Evolutionary conservation across 768 basidiomycete species (phyloP), one percentile per base, ranked within the genome.

Genomic region (Dictyophora rubrovolvata): DNA sequence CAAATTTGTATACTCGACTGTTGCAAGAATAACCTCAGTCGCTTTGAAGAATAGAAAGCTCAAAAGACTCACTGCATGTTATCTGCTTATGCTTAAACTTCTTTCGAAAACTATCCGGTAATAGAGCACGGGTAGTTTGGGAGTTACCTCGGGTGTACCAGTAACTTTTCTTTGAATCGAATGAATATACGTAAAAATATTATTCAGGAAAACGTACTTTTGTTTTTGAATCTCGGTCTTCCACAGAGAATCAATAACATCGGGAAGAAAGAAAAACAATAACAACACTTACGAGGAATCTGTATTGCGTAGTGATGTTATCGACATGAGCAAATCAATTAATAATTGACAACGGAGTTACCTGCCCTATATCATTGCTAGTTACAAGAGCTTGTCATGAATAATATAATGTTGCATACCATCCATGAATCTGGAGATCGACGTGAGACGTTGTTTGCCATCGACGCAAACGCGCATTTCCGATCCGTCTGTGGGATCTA

Each of bases 1-100:
- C 1, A 92, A 71, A 28, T 73, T 68, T 36, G 73, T 69, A 63
- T 91, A 92, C 69, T 89, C 86, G 52, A 89, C 89, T 90, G 56
- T 20, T 11, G 34, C 16, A 34, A 28, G 23, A 4, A 58, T 46
- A 20, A 42, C n/a, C 42, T 42, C 28, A 23, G 35, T 23, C 18
- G 5, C 33, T 56, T 33, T 60, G 48, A 21, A 21, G 17, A 18
- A 33, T 14, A 10, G 7, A 53, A 23, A n/a, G 11, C 48, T 35
- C 47, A 42, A 7, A 17, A 10, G 37, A 70, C 80, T 62, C 65
- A 87, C 87, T 83, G 60, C 85, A 87, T 51, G 83, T 83, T n/a
- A 89, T 81, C 46, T 74, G 71, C 62, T 84, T 86, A 28, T 69
- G 65, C 9, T 72, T 66, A 59, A 89, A 89, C 48, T 69, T 68